Base-by-base conservation (phyloP, 2,329 filamentous ascomycete species). In the Exophiala dermatitidis region DNA sequence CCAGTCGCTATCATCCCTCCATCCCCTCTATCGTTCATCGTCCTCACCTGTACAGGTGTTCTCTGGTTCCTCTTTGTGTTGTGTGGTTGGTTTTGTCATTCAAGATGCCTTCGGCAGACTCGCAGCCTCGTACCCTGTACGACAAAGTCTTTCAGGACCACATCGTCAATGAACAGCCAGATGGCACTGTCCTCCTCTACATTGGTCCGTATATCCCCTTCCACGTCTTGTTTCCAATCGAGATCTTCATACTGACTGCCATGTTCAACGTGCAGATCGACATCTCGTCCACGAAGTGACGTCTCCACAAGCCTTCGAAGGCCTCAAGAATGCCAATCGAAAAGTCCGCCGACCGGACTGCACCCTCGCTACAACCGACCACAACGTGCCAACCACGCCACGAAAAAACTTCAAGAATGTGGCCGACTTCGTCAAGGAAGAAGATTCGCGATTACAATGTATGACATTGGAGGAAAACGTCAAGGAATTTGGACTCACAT, bases 211-310 rank as follows among this genome's bases (percentile, higher is more conserved):
- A 29, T 19, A 26, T 31, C 32, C 40, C 32, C 41, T 8, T 38
- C 50, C 7, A 31, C 29, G 43, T 63, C 9, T 19, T 28, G 10
- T 34, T 12, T 19, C 26, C 3, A 43, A 9, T 26, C 29, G 37
- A 19, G 8, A 50, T 19, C 19, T 19, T 19, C 19, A 34, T 49
- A 70, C 12, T 41, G 38, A 59, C 71, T 60, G n/a, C 28, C 12
- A 41, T 26, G 3, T 12, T 19, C 52, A 46, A 48, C 45, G 43
- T 54, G 53, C 65, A 90, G 89, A 95, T 74, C 82, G 93, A 71
- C 93, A 98, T 78, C 80, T 98, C 59, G 90, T 97, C 58, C 93
- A 98, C 71, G 93, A 98, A 78, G 93, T 98, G 69, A 98, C 93
- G 65, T 96, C 91, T 65, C 93, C 93, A 84, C 93, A 97, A 88